phyloP scores from a whole-genome alignment of 345 rosid genomes.

The Camelina neglecta region DNA sequence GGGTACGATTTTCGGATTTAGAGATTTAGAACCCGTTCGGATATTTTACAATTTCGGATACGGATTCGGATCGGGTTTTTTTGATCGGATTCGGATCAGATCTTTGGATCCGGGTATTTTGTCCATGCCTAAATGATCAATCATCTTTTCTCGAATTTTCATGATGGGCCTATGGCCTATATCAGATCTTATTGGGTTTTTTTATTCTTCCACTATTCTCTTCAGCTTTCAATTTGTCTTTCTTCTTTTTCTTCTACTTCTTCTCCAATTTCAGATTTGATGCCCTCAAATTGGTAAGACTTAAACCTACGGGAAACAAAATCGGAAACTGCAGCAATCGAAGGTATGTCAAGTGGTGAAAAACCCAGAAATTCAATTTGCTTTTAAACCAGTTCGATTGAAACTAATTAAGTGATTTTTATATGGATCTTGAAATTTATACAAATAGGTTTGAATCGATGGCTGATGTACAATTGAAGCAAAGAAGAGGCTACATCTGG shows the following conservation, averaged over 20 bases:
- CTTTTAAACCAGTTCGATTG: background rate
- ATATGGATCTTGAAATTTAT: background rate
- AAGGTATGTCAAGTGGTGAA: conserved; percentile 6
- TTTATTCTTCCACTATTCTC: background rate
- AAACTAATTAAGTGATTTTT: background rate
- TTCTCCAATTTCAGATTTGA: conserved; percentile 32
- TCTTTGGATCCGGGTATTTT: no score
- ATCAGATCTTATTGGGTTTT: background rate
- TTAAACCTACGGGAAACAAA: background rate
- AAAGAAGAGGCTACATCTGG: conserved; percentile 68
- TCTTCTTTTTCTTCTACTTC: conserved; percentile 5
- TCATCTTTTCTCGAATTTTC: background rate
- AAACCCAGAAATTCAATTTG: background rate
- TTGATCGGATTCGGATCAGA: no score
- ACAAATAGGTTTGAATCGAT: conserved; percentile 22
- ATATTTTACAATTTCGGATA: no score
- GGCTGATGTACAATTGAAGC: conserved; percentile 38
- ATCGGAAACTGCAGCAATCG: background rate
- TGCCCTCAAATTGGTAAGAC: conserved; percentile 1
- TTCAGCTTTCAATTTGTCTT: conserved; percentile 5
- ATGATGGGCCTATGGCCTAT: background rate
- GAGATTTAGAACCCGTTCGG: no score
- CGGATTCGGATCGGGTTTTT: no score
- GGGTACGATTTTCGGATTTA: no score
- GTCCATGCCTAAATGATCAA: no score